These are phyloP conservation scores for Phlebiopsis gigantea DNA, from an alignment of 768 basidiomycete species.

Conservation along the genomic window DNA sequence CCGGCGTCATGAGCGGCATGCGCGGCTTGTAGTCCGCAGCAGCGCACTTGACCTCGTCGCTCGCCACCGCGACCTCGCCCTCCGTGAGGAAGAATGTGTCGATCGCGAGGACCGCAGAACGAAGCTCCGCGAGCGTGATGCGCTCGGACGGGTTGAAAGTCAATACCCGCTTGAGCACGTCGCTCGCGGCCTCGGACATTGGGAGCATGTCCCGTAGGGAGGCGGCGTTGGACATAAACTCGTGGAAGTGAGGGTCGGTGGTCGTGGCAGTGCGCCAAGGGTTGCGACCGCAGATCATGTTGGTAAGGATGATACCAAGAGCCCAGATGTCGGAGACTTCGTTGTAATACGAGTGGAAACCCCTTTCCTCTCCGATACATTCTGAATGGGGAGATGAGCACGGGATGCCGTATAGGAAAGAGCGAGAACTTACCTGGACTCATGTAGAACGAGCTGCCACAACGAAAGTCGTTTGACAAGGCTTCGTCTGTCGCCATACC, in stretches of 20 bases:
- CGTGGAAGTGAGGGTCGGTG: constrained; percentile 42
- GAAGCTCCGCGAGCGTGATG: constrained; percentile 58
- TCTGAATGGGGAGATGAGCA: constrained; percentile 11
- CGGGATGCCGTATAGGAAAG: not conserved
- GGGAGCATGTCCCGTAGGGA: constrained; percentile 44
- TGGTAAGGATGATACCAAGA: constrained; percentile 46
- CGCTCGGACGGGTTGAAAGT: constrained; percentile 55
- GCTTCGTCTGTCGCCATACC: constrained; percentile 21
- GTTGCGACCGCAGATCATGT: constrained; percentile 45
- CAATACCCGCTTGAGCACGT: constrained; percentile 53
- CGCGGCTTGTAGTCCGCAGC: constrained; percentile 19
- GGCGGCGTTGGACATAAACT: constrained; percentile 37
- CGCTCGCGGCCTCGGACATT: constrained; percentile 40
- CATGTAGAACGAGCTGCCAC: constrained; percentile 20
- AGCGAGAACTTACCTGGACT: constrained; percentile 20
- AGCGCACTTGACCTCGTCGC: constrained; percentile 20
- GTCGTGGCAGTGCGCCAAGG: constrained; percentile 48
- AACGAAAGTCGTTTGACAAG: constrained; percentile 16
- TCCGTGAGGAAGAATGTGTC: constrained; percentile 56
- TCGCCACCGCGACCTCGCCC: constrained; percentile 31
- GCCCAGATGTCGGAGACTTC: constrained; percentile 33
- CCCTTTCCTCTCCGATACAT: constrained; percentile 17
- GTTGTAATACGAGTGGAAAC: constrained; percentile 23
- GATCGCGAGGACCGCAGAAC: constrained; percentile 46
- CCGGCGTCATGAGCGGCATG: not conserved